phyloP scores from a whole-genome alignment of 495 filamentous ascomycete genomes.

The Penicillium robsamsonii region DNA sequence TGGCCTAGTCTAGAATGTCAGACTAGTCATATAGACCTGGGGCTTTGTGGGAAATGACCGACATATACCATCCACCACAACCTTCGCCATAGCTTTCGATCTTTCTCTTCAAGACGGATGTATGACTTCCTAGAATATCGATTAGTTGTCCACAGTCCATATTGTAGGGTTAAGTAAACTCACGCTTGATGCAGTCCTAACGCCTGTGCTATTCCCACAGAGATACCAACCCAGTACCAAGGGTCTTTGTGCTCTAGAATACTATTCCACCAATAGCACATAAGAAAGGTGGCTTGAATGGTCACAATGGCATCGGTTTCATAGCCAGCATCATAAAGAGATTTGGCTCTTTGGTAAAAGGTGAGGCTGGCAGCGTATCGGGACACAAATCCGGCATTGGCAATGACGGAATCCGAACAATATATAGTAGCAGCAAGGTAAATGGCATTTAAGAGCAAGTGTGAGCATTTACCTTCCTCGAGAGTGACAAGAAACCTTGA shows the following conservation, averaged over 20 bases:
- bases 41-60: neutral
- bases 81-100: slow-evolving; percentile 10
- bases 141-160: slow-evolving; percentile 1
- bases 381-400: slow-evolving; percentile 22
- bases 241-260: slow-evolving; percentile 23
- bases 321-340: slow-evolving; percentile 26
- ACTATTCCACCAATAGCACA: slow-evolving; percentile 26
- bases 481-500: slow-evolving; percentile 5
- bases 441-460: slow-evolving; percentile 18
- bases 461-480: slow-evolving; percentile 7
- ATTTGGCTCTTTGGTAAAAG: slow-evolving; percentile 24
- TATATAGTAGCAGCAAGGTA: slow-evolving; percentile 18
- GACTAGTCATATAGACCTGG: neutral
- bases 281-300: slow-evolving; percentile 21
- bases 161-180: neutral
- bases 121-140: slow-evolving; percentile 12
- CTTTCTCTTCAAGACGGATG: slow-evolving; percentile 2
- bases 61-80: slow-evolving; percentile 19
- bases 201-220: slow-evolving; percentile 21
- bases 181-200: slow-evolving; percentile 26
- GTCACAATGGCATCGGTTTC: slow-evolving; percentile 24
- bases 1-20: slow-evolving; percentile 8
- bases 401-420: slow-evolving; percentile 16
- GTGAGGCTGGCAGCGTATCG: slow-evolving; percentile 26
- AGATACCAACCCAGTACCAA: slow-evolving; percentile 27